A percentile compares a stretch with the other conserved stretches of the same genome.
Conservation (phyloP, 2,329 filamentous ascomycete genomes). For the Zymoseptoria crescenta region DNA sequence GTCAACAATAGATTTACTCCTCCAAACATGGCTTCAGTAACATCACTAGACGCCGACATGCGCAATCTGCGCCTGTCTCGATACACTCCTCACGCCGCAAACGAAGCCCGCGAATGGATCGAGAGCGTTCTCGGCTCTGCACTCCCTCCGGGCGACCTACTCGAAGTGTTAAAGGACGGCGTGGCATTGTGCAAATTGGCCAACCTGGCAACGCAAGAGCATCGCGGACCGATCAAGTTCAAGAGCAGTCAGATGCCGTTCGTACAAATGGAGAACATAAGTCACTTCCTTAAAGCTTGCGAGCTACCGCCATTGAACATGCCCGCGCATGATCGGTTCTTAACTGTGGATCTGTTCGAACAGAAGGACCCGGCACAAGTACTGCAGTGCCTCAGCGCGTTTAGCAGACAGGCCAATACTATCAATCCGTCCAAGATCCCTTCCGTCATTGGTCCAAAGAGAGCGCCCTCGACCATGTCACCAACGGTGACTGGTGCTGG, state of each 20-base stretch:
- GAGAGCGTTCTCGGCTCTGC: conserved; percentile 69
- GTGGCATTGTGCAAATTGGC: conserved; percentile 88
- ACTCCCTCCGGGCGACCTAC: conserved; percentile 65
- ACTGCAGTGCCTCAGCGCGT: conserved; percentile 81
- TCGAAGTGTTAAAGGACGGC: conserved; percentile 83
- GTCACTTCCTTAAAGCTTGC: conserved; percentile 85
- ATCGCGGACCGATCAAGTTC: conserved; percentile 74
- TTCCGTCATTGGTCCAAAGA: conserved; percentile 65
- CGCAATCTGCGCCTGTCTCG: conserved; percentile 84
- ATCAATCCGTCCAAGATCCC: conserved; percentile 69
- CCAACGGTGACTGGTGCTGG: conserved; percentile 17
- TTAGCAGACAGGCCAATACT: conserved; percentile 75
- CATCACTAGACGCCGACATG: conserved; percentile 91
- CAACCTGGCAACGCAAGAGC: conserved; percentile 68
- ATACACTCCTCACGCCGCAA: conserved; percentile 84
- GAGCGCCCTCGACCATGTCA: conserved; percentile 41
- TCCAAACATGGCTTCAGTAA: conserved; percentile 74
- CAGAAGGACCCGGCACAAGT: conserved; percentile 94
- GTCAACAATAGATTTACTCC: neutral
- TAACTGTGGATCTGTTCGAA: conserved; percentile 95
- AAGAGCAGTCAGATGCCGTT: conserved; percentile 94
- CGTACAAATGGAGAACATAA: conserved; percentile 99
- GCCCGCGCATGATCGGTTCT: conserved; percentile 87
- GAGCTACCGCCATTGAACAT: conserved; percentile 77
- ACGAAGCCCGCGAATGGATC: conserved; percentile 79